Conservation (phyloP, 306 rosid genomes). For the Oemleria cerasiformis region DNA sequence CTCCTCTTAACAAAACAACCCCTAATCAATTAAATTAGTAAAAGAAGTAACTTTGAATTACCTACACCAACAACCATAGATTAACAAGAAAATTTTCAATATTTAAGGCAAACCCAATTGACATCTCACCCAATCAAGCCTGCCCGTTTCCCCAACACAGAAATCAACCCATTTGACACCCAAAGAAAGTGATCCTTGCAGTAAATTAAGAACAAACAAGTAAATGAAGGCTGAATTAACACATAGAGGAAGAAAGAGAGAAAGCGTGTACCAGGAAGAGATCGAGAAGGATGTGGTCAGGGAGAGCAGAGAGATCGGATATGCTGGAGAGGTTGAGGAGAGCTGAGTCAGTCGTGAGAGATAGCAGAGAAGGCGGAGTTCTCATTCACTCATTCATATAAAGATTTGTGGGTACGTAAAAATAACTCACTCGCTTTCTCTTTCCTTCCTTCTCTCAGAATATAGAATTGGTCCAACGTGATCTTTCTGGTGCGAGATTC, state of each 20-base stretch:
- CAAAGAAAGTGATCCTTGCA: neutral
- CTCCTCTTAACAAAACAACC: neutral
- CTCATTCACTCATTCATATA: conserved; percentile 61
- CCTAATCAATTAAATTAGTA: neutral
- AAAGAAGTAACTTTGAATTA: neutral
- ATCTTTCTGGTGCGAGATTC: conserved; percentile 1
- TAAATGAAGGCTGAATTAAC: neutral
- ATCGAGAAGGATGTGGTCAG: conserved; percentile 87
- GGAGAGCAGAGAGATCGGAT: conserved; percentile 87
- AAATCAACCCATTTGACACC: conserved; percentile 6
- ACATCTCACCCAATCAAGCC: neutral
- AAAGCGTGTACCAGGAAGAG: conserved; percentile 56
- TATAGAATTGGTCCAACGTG: conserved; percentile 33
- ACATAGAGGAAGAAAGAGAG: conserved; percentile 1
- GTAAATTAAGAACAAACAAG: neutral
- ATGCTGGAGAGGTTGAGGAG: conserved; percentile 68
- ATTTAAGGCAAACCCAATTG: conserved; percentile 7
- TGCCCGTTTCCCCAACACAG: neutral
- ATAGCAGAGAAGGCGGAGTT: conserved; percentile 82
- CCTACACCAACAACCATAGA: neutral
- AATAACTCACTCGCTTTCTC: neutral
- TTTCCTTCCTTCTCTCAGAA: neutral
- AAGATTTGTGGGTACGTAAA: neutral
- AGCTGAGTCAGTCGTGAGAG: conserved; percentile 83
- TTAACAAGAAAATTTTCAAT: neutral